Evolutionary conservation across 2,329 filamentous ascomycete species (phyloP), one percentile per base, ranked within the genome.

Genomic region (Coniella lustricola): DNA sequence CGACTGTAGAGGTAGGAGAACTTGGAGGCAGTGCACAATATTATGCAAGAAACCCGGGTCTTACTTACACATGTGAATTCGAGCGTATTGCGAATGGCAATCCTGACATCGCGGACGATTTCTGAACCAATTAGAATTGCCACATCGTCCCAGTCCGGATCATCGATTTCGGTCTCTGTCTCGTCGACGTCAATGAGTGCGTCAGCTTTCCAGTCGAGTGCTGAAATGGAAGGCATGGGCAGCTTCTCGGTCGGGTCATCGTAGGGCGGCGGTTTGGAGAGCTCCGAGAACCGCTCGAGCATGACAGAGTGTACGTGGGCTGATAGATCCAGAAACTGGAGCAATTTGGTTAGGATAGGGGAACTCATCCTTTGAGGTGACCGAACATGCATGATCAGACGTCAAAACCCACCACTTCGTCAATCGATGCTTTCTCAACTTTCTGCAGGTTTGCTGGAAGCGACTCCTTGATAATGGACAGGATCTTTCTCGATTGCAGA

Each of bases 131-230:
- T 81, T 25, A 88, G 73, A 62, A 95, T 86, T 14, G 81, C 86
- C 55, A 97, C 77, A 70, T 98, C 93, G 64, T 98, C 91, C 93
- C 93, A 98, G 67, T 98, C 93, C 1, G 89, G 88, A 60, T 94
- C 85, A 56, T 85, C 77, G 17, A 84, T 77, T 64, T 95, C 90
- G 10, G 79, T 78, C 52, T 90, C 79, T 20, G 73, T 72, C 34
- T 81, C 74, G 55, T 93, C 83, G 42, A 95, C 70, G 61, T 90
- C 88, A 14, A 94, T 74, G 48, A 95, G 70, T n/a, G 82, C 85
- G 68, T 95, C 89, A 0, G 84, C 79, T 53, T 84, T 72, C 90
- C 90, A 96, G 62, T 94, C 84, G 16, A 96, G 67, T 1, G 82
- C 86, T 2, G 84, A 85, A 18, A 72, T 59, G 3, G 75, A 66